phyloP scores from a whole-genome alignment of 192 early-diverging fungal genomes.

The Chytriomyces sp. region DNA sequence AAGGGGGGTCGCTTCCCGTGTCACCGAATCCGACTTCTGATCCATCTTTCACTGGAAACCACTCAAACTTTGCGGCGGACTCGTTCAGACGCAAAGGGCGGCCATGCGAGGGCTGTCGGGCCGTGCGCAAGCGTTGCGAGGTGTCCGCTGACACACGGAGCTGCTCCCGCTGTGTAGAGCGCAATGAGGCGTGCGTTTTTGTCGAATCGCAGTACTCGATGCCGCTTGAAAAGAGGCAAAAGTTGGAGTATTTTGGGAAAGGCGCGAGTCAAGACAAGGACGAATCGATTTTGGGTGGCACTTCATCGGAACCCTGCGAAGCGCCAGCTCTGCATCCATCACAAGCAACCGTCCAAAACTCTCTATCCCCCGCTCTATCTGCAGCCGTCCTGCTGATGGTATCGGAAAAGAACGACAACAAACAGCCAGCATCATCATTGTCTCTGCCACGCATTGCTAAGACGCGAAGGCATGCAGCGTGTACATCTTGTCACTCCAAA shows the following conservation, averaged over 20 bases:
- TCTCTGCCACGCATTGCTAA: neutral
- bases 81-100: neutral
- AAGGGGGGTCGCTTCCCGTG: neutral
- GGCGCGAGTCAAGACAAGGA: too few species aligned
- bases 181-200: neutral
- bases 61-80: neutral
- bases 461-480: neutral
- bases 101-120: neutral
- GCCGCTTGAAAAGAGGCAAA: too few species aligned
- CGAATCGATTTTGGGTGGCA: too few species aligned
- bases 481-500: conserved; percentile 10
- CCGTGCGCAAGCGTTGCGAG: neutral
- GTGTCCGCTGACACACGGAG: neutral
- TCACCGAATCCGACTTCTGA: neutral
- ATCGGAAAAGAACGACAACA: neutral
- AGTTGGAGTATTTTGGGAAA: too few species aligned
- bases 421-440: neutral
- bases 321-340: too few species aligned
- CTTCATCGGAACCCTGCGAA: too few species aligned
- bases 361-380: neutral
- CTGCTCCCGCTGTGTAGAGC: neutral
- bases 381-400: neutral
- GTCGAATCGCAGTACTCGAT: too few species aligned
- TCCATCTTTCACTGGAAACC: neutral
- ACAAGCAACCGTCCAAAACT: neutral